Evolutionary conservation across 768 basidiomycete species (phyloP), one percentile per base, ranked within the genome.

Genomic region (Podaxis sp.): DNA sequence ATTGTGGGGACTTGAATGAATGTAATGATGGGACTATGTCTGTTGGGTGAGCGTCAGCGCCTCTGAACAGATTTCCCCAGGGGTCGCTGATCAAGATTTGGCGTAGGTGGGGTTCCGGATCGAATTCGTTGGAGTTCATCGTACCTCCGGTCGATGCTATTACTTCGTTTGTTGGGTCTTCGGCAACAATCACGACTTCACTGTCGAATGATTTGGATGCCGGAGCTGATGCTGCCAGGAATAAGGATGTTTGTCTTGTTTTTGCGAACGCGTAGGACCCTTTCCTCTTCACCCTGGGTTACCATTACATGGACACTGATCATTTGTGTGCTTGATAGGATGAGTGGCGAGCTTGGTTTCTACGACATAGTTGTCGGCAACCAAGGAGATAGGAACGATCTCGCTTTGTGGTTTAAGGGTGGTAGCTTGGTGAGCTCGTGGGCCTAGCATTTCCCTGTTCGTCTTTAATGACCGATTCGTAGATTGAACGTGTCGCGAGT

Each of bases 321-420:
- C 65, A 66, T 5, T 74, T n/a, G 77, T 66, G 71, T 7, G 55
- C 38, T 40, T 22, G 17, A 19, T 11, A 82, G 82, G 0, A 79
- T 80, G 78, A 81, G 81, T 57, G 80, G 81, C 15, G 82, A 84
- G 61, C 74, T 82, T 9, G 81, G 81, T 0, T 73, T 82, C 69
- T 91, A 90, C 67, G 75, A 80, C 9, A 76, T 78, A 11, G 87
- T 91, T 0, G 83, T 84, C 24, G 85, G 85, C 8, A 89, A 88
- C 63, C 71, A 72, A 37, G 88, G 88, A 3, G 87, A 89, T 68
- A 76, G 77, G 55, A 83, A 84, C 55, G 85, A 87, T 66, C 72
- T 88, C 3, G 78, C 80, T 22, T 74, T 87, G 2, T 87, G 87
- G 87, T 80, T 73, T 64, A 74, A 77, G 24, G 86, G 85, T 6